Conservation (phyloP, 1,284 basidiomycete species). For the Ceratobasidium sp. region DNA sequence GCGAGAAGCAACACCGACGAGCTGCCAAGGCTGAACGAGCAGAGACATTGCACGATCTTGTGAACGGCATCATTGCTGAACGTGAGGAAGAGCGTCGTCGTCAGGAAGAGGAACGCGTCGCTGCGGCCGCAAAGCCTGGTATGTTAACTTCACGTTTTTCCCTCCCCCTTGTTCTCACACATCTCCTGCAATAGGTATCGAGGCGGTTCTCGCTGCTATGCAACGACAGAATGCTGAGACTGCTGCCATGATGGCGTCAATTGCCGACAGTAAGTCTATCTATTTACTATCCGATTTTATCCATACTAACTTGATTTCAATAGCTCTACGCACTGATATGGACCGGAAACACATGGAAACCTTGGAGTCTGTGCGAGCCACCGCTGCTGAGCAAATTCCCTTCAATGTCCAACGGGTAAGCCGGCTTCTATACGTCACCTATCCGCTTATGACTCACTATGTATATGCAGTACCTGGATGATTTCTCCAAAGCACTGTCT, state of each 20-base stretch:
- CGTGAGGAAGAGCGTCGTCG: conserved; percentile 49
- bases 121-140: conserved; percentile 49
- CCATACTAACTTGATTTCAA: neutral
- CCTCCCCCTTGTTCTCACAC: neutral
- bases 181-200: conserved; percentile 46
- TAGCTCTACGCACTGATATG: conserved; percentile 49
- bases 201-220: conserved; percentile 49
- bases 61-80: conserved; percentile 49
- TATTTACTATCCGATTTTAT: neutral
- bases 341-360: conserved; percentile 48
- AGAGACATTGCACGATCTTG: conserved; percentile 49
- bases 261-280: conserved; percentile 49
- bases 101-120: conserved; percentile 49
- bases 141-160: conserved; percentile 4
- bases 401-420: conserved; percentile 51
- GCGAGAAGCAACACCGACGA: conserved; percentile 47
- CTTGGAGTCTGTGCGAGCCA: conserved; percentile 50
- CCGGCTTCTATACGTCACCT: neutral
- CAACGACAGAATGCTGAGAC: conserved; percentile 50
- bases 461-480: conserved; percentile 50
- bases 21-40: conserved; percentile 49
- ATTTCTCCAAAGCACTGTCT: conserved; percentile 51
- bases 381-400: conserved; percentile 49
- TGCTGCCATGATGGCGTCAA: conserved; percentile 45
- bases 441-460: conserved; percentile 23